A percentile compares a stretch with the other conserved stretches of the same genome.
These are phyloP conservation scores for Globisporangium nodosum DNA, from an alignment of 352 stramenopile species.

Conservation along the genomic window DNA sequence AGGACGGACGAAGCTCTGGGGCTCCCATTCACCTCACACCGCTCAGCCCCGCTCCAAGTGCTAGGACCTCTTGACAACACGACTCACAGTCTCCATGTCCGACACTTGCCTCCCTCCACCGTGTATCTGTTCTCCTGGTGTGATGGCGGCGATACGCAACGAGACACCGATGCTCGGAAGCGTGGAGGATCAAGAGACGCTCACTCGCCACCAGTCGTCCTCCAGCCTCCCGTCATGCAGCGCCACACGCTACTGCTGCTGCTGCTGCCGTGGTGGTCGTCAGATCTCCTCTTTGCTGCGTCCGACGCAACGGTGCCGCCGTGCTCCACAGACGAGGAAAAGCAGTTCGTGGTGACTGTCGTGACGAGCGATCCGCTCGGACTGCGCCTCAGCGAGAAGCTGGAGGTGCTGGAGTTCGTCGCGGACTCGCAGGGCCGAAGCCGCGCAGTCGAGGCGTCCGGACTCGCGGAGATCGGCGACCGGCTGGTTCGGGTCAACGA, in stretches of 20 bases:
- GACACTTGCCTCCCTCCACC: no score
- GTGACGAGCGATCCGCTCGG: conserved; percentile 38
- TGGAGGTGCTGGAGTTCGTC: conserved; percentile 65
- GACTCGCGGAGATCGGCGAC: conserved; percentile 65
- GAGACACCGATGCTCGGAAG: no score
- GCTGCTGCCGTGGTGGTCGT: background rate
- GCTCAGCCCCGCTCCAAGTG: no score
- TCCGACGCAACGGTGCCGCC: background rate
- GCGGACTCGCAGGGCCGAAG: conserved; percentile 43
- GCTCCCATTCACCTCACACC: background rate
- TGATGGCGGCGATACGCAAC: no score
- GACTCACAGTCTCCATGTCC: background rate
- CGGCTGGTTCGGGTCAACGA: conserved; percentile 53
- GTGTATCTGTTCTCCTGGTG: no score
- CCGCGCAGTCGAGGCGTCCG: conserved; percentile 52
- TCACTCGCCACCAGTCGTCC: background rate
- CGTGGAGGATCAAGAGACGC: background rate
- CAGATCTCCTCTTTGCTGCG: background rate
- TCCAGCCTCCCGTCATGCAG: background rate
- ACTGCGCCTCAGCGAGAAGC: conserved; percentile 48
- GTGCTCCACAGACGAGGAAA: conserved; percentile 19
- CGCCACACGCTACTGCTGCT: background rate
- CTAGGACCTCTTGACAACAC: background rate
- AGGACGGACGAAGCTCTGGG: background rate
- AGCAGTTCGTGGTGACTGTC: conserved; percentile 48